Evolutionary conservation across 75 land plant genomes (phyloP).

Genomic region (Sequoia sempervirens): DNA sequence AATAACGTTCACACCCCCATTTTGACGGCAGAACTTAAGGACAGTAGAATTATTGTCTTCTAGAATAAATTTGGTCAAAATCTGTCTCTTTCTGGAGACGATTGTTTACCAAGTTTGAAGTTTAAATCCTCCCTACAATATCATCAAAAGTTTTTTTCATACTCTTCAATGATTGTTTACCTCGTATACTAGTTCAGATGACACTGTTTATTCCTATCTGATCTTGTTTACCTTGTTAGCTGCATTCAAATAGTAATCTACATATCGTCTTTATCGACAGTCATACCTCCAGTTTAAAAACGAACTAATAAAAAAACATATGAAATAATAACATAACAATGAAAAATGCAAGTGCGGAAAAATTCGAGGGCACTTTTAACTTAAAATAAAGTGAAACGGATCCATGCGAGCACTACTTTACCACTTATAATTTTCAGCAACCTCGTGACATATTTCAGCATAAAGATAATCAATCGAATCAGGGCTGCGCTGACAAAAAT

Average conservation of each 20-base stretch:
- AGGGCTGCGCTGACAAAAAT: not conserved
- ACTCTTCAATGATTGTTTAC: too few relatives aligned
- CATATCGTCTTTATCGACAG: not conserved
- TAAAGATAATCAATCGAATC: not conserved
- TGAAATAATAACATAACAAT: not conserved
- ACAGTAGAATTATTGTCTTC: too few relatives aligned
- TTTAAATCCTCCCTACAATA: too few relatives aligned
- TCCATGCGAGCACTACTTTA: not conserved
- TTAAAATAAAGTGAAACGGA: not conserved
- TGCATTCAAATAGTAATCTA: not conserved
- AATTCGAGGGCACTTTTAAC: not conserved
- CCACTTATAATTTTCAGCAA: not conserved
- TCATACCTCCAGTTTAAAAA: not conserved
- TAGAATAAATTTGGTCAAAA: too few relatives aligned
- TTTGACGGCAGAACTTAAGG: too few relatives aligned
- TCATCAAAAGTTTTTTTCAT: too few relatives aligned
- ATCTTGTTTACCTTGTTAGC: too few relatives aligned
- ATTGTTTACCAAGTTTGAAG: too few relatives aligned
- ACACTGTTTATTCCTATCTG: too few relatives aligned
- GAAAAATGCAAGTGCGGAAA: not conserved
- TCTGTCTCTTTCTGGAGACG: too few relatives aligned
- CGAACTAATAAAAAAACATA: not conserved
- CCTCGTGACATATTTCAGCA: not conserved
- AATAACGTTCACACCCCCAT: too few relatives aligned
- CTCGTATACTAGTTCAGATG: too few relatives aligned